Evolutionary conservation across 1,284 basidiomycete genomes (phyloP).

Genomic region (Malassezia furfur): DNA sequence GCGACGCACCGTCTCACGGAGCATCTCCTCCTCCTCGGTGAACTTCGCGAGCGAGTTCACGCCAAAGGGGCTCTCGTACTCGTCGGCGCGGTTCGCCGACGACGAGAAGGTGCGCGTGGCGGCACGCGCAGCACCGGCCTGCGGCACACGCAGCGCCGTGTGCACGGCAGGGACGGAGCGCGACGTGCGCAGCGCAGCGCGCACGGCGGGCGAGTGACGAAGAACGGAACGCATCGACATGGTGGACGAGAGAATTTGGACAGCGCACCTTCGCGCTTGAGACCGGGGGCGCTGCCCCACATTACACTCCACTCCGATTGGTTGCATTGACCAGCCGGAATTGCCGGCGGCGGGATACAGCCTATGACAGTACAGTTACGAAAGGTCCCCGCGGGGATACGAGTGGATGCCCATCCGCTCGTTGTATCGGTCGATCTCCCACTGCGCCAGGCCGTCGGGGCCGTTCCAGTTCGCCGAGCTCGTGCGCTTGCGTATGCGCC

Average conservation of each 20-base stretch:
- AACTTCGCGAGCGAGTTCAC: slow-evolving; percentile 44
- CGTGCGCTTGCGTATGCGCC: slow-evolving; percentile 23
- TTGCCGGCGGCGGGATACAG: too few relatives aligned
- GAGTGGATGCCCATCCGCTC: slow-evolving; percentile 35
- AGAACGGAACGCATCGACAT: slow-evolving; percentile 5
- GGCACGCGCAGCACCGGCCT: not conserved
- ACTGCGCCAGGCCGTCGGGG: slow-evolving; percentile 36
- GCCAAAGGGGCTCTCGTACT: slow-evolving; percentile 43
- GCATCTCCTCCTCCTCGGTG: slow-evolving; percentile 47
- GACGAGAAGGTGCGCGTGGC: slow-evolving; percentile 24
- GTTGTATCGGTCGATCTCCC: slow-evolving; percentile 46
- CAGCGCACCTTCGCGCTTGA: not conserved
- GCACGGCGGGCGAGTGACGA: slow-evolving; percentile 1
- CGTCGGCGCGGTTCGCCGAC: slow-evolving; percentile 17
- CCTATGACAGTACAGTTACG: too few relatives aligned
- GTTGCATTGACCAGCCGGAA: not conserved
- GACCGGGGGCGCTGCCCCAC: too few relatives aligned
- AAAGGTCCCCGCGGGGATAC: not conserved
- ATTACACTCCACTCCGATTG: not conserved
- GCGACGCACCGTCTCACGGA: slow-evolving; percentile 36
- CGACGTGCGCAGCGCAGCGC: not conserved
- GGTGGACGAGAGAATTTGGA: not conserved
- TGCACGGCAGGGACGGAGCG: not conserved
- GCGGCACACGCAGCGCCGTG: not conserved
- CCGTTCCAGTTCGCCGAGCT: slow-evolving; percentile 42